A percentile compares a stretch with the other conserved stretches of the same genome.
These are phyloP conservation scores for Sporothrix curviconia DNA, from an alignment of 2,329 filamentous ascomycete species.

Conservation along the genomic window DNA sequence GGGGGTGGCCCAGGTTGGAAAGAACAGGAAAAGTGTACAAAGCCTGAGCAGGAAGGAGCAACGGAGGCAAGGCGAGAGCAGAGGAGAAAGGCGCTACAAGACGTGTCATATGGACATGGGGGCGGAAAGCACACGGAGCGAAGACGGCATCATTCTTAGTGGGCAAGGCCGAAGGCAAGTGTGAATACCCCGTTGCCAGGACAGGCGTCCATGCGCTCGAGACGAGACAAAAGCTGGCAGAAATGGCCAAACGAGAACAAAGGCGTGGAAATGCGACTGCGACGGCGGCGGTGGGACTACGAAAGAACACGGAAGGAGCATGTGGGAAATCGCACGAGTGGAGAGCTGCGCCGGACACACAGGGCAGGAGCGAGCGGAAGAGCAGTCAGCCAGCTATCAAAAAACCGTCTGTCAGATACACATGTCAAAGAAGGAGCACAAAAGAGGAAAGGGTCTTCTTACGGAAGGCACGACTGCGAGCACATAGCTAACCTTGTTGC, in stretches of 20 bases:
- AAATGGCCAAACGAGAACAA: conserved; percentile 1
- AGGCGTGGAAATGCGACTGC: neutral
- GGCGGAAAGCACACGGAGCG: too few species aligned
- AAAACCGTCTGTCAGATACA: too few species aligned
- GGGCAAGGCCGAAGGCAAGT: neutral
- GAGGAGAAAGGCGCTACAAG: neutral
- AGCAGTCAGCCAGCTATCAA: too few species aligned
- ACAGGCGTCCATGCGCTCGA: neutral
- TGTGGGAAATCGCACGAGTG: conserved; percentile 2
- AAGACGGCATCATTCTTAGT: neutral
- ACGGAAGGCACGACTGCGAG: neutral
- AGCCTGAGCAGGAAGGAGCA: neutral
- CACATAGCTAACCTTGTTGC: neutral
- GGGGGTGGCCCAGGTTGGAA: neutral
- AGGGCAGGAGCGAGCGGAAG: neutral
- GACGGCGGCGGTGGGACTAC: neutral
- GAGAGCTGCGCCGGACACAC: neutral
- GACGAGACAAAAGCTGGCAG: too few species aligned
- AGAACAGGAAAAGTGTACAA: neutral
- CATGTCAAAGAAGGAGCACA: neutral
- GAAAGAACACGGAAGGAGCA: neutral
- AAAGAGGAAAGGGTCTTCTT: neutral
- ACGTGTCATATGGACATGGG: neutral
- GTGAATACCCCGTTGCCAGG: neutral
- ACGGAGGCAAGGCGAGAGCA: neutral